Evolutionary conservation across 805 yeast genomes (phyloP), one percentile per base, ranked within the genome.

Genomic region (Dipodascopsis uninucleata): DNA sequence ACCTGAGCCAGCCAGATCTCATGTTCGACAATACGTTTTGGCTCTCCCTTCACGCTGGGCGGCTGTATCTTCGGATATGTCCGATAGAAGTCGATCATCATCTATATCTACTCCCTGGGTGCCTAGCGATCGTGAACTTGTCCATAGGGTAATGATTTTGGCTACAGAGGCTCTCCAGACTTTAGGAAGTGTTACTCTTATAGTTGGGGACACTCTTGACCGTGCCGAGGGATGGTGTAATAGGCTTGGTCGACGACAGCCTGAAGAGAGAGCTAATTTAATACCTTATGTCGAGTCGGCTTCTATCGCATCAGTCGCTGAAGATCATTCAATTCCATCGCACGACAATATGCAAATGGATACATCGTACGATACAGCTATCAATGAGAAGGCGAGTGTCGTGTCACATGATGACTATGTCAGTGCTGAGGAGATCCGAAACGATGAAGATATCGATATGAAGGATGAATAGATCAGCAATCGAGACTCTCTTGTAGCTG

Each of bases 161-260:
- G 97, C 97, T 0, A 82, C 83, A 54, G 98, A 93, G 63, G 82
- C 96, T 0, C 68, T 90, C 37, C 93, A 84, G 33, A 85, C 89
- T 87, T 82, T 90, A 28, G 75, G 81, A 31, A 83, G 84, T 45
- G 81, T 90, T 16, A 87, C 88, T 53, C 75, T 74, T 39, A 89
- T 89, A 5, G 87, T 94, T 56, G 90, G 85, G 60, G 89, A 85
- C 36, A 88, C 88, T 39, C 70, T 90, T 42, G 81, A 78, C 37
- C 80, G 81, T 53, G 96, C 96, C 1, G 97, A 93, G 62, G 69
- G 72, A 20, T 90, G 97, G 97, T 67, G 68, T 46, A 67, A 64
- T 36, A 56, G 58, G 20, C 49, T 66, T 10, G 67, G 66, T 34
- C 56, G 58, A 22, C 36, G 32, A 20, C 31, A 28, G 10, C n/a